Base-by-base conservation (phyloP, 2,329 filamentous ascomycete genomes). In the Xylaria digitata region DNA sequence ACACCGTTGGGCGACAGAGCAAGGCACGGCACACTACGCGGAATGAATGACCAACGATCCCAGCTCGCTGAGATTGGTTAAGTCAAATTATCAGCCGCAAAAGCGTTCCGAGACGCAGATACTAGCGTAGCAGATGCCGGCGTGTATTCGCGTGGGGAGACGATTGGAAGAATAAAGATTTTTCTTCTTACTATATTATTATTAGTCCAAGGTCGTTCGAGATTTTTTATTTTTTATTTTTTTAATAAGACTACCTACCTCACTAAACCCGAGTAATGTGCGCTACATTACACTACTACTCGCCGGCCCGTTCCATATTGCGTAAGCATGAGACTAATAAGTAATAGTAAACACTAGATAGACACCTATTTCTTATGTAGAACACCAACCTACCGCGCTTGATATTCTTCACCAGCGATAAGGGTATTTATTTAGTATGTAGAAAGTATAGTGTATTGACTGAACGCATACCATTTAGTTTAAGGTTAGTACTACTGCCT, bases 11-110 rank as follows among this genome's bases (percentile, higher is more conserved):
- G 59, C 62, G 62, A 60, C 37, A 61, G 63, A 55, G 52, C 64
- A 68, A 67, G 63, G 56, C 56, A 67, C 68, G 70, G 69, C 67
- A 65, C 68, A 61, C 66, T 75, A 73, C 71, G 71, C 68, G 67
- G 69, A 71, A 70, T 71, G 60, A 66, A 43, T 48, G 48, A 66
- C 66, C 64, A 72, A 56, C 62, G 57, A 72, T 67, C 67, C 72
- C 65, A 32, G 65, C 46, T 65, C 56, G 50, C 30, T 61, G 58
- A 42, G 42, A 53, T 52, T 37, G 45, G 32, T 65, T 61, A 45
- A 57, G 52, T 26, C 52, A 46, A 43, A 61, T 45, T 45, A 61
- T 64, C 61, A 64, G 61, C 65, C 65, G 55, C 61, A 64, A 40
- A 15, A 61, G 57, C 30, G 13, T 42, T 57, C 52, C 53, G 52